phyloP scores from a whole-genome alignment of 139 green algal species.

The Chlamydomonas sp. region DNA sequence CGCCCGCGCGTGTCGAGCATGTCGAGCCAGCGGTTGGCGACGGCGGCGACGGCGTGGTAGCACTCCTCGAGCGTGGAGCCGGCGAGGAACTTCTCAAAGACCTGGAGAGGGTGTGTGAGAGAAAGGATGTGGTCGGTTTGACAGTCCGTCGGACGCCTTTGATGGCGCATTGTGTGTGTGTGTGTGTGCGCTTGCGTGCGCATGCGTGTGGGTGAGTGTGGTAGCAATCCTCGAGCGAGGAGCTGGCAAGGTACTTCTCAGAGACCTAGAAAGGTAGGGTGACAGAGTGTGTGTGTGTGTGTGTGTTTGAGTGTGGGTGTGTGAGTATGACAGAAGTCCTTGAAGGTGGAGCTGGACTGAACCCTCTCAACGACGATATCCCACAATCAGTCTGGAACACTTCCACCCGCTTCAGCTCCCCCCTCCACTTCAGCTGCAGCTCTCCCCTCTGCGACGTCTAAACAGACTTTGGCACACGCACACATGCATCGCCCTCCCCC shows the following conservation, averaged over 20 bases:
- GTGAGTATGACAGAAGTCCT: conserved; percentile 78
- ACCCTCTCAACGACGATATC: neutral
- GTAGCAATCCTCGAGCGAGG: conserved; percentile 85
- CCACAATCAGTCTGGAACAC: neutral
- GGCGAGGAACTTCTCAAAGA: conserved; percentile 92
- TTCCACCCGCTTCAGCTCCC: conserved; percentile 90
- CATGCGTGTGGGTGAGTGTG: conserved; percentile 23
- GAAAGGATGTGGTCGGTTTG: too few species aligned
- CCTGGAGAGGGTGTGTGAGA: conserved; percentile 37
- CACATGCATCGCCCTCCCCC: too few species aligned
- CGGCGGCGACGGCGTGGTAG: conserved; percentile 81
- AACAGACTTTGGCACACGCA: too few species aligned
- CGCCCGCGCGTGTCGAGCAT: conserved; percentile 84
- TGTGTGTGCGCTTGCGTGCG: neutral
- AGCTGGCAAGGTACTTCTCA: conserved; percentile 82
- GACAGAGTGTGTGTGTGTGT: neutral
- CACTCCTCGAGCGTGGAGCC: conserved; percentile 78
- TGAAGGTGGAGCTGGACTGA: neutral
- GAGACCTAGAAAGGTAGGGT: conserved; percentile 73
- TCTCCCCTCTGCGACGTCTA: too few species aligned
- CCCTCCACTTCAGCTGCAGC: conserved; percentile 91
- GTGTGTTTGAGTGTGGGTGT: conserved; percentile 1
- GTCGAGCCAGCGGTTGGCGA: conserved; percentile 96
- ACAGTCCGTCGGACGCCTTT: too few species aligned
- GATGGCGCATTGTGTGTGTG: too few species aligned